A percentile compares a stretch with the other conserved stretches of the same genome.
Evolutionary conservation across 1,284 basidiomycete genomes (phyloP).

Genomic region (Paramarasmius palmivorus): DNA sequence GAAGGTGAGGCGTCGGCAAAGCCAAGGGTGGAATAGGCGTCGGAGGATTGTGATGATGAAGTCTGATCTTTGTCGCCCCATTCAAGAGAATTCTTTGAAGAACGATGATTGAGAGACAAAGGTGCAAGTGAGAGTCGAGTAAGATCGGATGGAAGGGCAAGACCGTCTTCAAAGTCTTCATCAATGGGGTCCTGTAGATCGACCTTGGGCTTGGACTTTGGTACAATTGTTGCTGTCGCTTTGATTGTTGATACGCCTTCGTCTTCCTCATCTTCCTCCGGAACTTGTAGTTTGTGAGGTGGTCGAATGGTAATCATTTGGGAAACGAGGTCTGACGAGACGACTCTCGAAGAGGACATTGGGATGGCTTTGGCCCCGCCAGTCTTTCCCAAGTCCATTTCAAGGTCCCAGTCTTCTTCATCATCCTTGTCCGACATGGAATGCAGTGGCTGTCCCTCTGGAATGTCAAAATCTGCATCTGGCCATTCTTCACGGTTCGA

Average conservation of each 20-base stretch:
- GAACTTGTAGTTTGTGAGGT: slow-evolving; percentile 46
- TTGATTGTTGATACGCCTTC: slow-evolving; percentile 82
- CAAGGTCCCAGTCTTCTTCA: slow-evolving; percentile 74
- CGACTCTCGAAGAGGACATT: slow-evolving; percentile 37
- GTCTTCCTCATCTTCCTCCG: slow-evolving; percentile 69
- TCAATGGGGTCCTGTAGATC: slow-evolving; percentile 43
- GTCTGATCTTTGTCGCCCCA: slow-evolving; percentile 83
- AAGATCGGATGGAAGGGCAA: slow-evolving; percentile 74
- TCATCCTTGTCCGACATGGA: slow-evolving; percentile 64
- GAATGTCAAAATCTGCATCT: slow-evolving; percentile 81
- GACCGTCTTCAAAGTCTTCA: slow-evolving; percentile 75
- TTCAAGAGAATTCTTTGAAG: slow-evolving; percentile 78
- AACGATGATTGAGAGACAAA: slow-evolving; percentile 65
- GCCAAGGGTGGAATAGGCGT: slow-evolving; percentile 75
- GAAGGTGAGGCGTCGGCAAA: slow-evolving; percentile 71
- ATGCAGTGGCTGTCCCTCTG: slow-evolving; percentile 68
- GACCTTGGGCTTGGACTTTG: slow-evolving; percentile 35
- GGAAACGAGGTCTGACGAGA: slow-evolving; percentile 30
- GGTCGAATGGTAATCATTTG: slow-evolving; percentile 66
- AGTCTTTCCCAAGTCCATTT: slow-evolving; percentile 66
- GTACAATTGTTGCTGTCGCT: slow-evolving; percentile 47
- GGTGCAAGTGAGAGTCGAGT: slow-evolving; percentile 77
- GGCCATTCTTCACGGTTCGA: slow-evolving; percentile 73
- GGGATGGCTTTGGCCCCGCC: slow-evolving; percentile 46
- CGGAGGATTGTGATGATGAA: slow-evolving; percentile 79